Evolutionary conservation across 2,329 filamentous ascomycete species (phyloP).

Genomic region (Teratosphaeria destructans): DNA sequence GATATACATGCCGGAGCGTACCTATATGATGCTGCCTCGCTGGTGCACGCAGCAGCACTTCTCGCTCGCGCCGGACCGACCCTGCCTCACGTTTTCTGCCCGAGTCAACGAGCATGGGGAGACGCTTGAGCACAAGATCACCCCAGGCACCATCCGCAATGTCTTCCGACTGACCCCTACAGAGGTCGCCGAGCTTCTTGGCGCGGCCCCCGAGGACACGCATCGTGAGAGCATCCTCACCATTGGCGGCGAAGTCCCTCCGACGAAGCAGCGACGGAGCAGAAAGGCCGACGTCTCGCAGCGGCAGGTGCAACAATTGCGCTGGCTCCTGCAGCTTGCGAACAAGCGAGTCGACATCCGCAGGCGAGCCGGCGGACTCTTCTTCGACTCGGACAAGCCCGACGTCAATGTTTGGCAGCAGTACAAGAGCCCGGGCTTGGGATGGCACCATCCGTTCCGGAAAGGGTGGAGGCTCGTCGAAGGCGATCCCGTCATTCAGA

Average conservation of each 20-base stretch:
- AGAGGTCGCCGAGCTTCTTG: conserved; percentile 18
- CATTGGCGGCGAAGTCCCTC: conserved; percentile 26
- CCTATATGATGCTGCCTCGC: conserved; percentile 47
- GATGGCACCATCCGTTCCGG: conserved; percentile 31
- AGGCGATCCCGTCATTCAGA: conserved; percentile 36
- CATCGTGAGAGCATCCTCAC: conserved; percentile 9
- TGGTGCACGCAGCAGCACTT: conserved; percentile 41
- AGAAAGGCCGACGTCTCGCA: conserved; percentile 16
- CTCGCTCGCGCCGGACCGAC: conserved; percentile 43
- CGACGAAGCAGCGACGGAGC: conserved; percentile 2
- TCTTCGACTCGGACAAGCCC: conserved; percentile 20
- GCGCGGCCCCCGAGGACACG: conserved; percentile 2
- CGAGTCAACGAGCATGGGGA: conserved; percentile 42
- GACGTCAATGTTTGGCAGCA: conserved; percentile 29
- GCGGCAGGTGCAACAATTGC: conserved; percentile 23
- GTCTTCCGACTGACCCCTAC: conserved; percentile 43
- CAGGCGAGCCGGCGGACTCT: conserved; percentile 28
- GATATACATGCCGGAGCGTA: conserved; percentile 47
- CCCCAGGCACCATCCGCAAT: conserved; percentile 44
- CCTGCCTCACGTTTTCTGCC: conserved; percentile 51
- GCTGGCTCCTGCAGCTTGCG: conserved; percentile 27
- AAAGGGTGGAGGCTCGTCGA: conserved; percentile 27
- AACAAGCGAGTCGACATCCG: conserved; percentile 24
- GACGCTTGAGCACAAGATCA: conserved; percentile 44
- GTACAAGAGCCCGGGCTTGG: conserved; percentile 22